Base-by-base conservation (phyloP, 202 grass and related monocot species). In the Eragrostis tef region DNA sequence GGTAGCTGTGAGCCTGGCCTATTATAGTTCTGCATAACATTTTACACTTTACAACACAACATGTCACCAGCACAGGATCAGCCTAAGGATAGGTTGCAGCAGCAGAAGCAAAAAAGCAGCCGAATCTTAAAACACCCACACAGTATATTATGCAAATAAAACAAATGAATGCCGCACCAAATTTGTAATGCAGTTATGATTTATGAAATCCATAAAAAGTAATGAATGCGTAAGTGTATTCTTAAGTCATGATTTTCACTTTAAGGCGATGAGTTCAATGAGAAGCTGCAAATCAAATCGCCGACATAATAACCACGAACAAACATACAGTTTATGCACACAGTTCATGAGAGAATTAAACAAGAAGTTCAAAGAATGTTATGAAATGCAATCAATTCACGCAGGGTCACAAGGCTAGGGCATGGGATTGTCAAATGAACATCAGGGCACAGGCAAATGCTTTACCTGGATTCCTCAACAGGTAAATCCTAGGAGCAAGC, bases 401-500 rank as follows among this genome's bases (percentile, higher is more conserved):
- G 11, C 59, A 63, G 29, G 42, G 48, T 69, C 79, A 72, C 43
- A 60, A 62, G 3, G 25, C 16, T 71, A 36, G 79, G 25, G 12
- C 26, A 50, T 27, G n/a, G 48, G 11, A 22, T 41, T 64, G 27
- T 54, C 43, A 39, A 21, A 2, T 43, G 59, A 83, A 56, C 24
- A 83, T 53, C 36, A 57, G 13, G 48, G 77, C 34, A 77, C n/a
- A n/a, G n/a, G 24, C 2, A 31, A n/a, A 57, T 67, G 63, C 36
- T 24, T 56, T n/a, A n/a, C n/a, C n/a, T n/a, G n/a, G n/a, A n/a
- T n/a, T n/a, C n/a, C n/a, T n/a, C n/a, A n/a, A n/a, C n/a, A n/a
- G n/a, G n/a, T n/a, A n/a, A n/a, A n/a, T n/a, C n/a, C n/a, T n/a
- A n/a, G n/a, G n/a, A n/a, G n/a, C n/a, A n/a, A n/a, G n/a, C n/a